Base-by-base conservation (phyloP, 441 rosid species). In the Erysimum pusillum region DNA sequence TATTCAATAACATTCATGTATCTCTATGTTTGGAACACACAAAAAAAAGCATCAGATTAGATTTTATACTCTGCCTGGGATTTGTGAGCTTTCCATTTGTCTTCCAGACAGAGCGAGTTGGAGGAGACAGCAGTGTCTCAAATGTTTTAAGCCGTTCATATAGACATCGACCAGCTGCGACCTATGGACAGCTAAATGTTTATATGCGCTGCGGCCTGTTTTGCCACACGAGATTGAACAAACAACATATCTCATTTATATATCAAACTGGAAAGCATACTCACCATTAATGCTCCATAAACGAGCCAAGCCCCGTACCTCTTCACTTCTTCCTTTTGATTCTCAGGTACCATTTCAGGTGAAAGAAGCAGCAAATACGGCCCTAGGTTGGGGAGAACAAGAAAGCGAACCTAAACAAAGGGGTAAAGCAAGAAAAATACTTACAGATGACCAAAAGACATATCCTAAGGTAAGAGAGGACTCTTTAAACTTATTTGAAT, bases 311-410 rank as follows among this genome's bases (percentile, higher is more conserved):
- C 93, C 59, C 79, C 90, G 12, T 69, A 72, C 80, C 85, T 82
- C 82, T 79, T 87, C 14, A 72, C 78, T 69, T 77, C 80, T 66
- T 87, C 76, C 76, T 82, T 86, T 71, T 84, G 90, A 38, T 69
- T 80, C 81, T 83, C 88, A 51, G 71, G 81, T 63, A 49, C 77
- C 90, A 89, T 82, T 76, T 87, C 91, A 4, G 86, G 89, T 74
- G 76, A 83, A 75, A 87, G 91, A 67, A 85, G 84, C 67, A 73
- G 70, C 79, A 87, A 69, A 80, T 86, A 86, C 25, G 74, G 83
- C 74, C 83, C 85, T 56, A 89, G 76, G 71, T 87, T 87, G n/a
- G 93, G 93, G 35, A 89, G 84, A 70, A 89, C 83, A 59, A 85
- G 85, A 69, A 84, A 84, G 44, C 85, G 84, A 61, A 89, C 89